Evolutionary conservation across 1,284 basidiomycete genomes (phyloP), one percentile per base, ranked within the genome.

Genomic region (Amylostereum chailletii): DNA sequence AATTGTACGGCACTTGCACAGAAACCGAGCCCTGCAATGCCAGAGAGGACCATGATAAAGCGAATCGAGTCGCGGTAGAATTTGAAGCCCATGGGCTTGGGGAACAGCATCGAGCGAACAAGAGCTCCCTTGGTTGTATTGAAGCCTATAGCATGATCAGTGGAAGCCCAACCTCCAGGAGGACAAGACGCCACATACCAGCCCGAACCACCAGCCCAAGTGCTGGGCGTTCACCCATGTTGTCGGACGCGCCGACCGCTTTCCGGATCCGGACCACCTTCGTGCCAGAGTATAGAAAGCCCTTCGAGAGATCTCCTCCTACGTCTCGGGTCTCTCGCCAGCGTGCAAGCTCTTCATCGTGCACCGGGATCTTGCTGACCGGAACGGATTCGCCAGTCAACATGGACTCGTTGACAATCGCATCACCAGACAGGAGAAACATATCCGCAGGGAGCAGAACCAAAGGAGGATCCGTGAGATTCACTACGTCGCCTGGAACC

Each of bases 371-470:
- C 65, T 97, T 97, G 62, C 86, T 89, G 49, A 97, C 90, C 0
- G 94, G 94, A 0, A 97, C 88, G 58, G 91, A 94, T 66, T 97
- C 94, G 7, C 94, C 94, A 0, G 94, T 97, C 11, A 99, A 79
- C 95, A 98, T 98, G 55, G 92, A 95, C 70, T 99, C 96, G 64
- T 99, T 98, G 50, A 98, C 89, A 55, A 99, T 96, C 0, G 93
- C 93, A 62, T 98, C 96, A 3, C 96, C 95, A 4, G 90, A 90
- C 32, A 99, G 80, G 11, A 98, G 76, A 57, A 97, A 81, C 55
- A 95, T 79, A 64, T 99, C 96, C 9, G 92, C 90, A 1, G 96
- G 96, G 56, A 99, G 78, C 33, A 87, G 70, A 5, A 80, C 69
- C 11, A 96, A 75, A 10, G 80, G 77, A 1, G 90, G 76, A 45